Evolutionary conservation across 768 basidiomycete genomes (phyloP).

Genomic region (Termitomyces sp.): DNA sequence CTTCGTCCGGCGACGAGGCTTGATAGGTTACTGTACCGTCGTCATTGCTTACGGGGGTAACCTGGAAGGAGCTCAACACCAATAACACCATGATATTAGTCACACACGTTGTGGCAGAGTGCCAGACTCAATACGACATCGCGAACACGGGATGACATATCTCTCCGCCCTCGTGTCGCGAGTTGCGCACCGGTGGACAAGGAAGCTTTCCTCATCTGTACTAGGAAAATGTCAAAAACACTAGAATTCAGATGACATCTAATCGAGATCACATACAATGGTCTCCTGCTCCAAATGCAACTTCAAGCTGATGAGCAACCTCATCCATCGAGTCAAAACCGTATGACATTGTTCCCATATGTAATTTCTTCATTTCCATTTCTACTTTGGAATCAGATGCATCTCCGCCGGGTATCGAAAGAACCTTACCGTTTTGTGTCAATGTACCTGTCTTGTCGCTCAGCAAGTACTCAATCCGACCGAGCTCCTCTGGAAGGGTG

Average conservation of each 20-base stretch:
- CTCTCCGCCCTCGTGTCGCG: constrained; percentile 82
- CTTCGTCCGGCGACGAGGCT: constrained; percentile 98
- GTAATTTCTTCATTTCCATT: constrained; percentile 99
- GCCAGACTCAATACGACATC: constrained; percentile 93
- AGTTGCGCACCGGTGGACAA: constrained; percentile 73
- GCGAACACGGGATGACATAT: constrained; percentile 90
- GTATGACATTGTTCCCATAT: constrained; percentile 98
- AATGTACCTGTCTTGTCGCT: constrained; percentile 98
- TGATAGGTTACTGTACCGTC: constrained; percentile 96
- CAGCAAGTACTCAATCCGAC: constrained; percentile 90
- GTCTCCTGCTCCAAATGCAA: constrained; percentile 72
- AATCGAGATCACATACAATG: constrained; percentile 32
- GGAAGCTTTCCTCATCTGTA: constrained; percentile 47
- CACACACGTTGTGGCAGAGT: constrained; percentile 88
- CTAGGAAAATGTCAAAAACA: constrained; percentile 12
- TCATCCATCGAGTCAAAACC: constrained; percentile 99
- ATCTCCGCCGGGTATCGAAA: not conserved
- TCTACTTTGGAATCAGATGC: constrained; percentile 41
- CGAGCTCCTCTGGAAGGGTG: constrained; percentile 94
- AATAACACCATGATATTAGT: not conserved
- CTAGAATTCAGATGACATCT: not conserved
- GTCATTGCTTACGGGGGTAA: constrained; percentile 92
- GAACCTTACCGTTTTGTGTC: constrained; percentile 83
- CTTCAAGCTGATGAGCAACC: constrained; percentile 84
- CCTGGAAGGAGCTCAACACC: constrained; percentile 41